Percentiles rank a stretch among this genome's conserved stretches.
These are phyloP conservation scores for Epichloe sibirici DNA, from an alignment of 2,329 filamentous ascomycete genomes.

Conservation along the genomic window DNA sequence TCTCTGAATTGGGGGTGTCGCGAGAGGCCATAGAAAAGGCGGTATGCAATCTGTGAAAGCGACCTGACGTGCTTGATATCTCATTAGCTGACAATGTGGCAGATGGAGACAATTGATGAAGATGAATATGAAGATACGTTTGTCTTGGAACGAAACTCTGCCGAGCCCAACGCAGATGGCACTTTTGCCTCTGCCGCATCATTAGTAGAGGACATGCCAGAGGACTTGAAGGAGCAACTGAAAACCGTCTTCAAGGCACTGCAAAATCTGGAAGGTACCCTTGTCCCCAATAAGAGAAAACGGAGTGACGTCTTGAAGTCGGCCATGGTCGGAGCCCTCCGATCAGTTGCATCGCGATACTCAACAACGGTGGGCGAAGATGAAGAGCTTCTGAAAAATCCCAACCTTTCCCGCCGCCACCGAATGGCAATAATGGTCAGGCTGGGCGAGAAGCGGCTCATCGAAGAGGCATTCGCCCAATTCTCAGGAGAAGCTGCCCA, in stretches of 20 bases:
- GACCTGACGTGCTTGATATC: neutral
- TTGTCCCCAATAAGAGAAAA: conserved; percentile 36
- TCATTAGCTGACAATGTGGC: conserved; percentile 12
- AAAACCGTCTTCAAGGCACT: conserved; percentile 36
- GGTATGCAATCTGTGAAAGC: conserved; percentile 20
- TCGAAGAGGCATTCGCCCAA: conserved; percentile 38
- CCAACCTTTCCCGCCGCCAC: conserved; percentile 22
- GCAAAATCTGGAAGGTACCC: conserved; percentile 29
- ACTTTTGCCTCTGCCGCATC: conserved; percentile 24
- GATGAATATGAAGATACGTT: conserved; percentile 65
- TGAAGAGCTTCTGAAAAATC: conserved; percentile 20
- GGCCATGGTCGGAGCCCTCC: conserved; percentile 26
- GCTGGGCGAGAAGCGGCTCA: conserved; percentile 58
- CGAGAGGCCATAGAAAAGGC: conserved; percentile 28
- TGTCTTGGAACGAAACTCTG: conserved; percentile 47
- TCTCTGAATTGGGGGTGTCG: conserved; percentile 25
- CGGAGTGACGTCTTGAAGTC: conserved; percentile 33
- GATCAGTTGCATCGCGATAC: conserved; percentile 28
- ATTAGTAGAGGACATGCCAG: conserved; percentile 30
- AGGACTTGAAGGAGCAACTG: conserved; percentile 40
- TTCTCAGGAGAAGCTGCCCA: conserved; percentile 16
- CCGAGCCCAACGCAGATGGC: conserved; percentile 39
- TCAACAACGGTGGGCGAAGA: conserved; percentile 30
- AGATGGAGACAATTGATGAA: conserved; percentile 40
- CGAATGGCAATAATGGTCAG: conserved; percentile 57